Evolutionary conservation across 192 early-diverging fungal genomes (phyloP).

Genomic region (Bifiguratus adelaidae): DNA sequence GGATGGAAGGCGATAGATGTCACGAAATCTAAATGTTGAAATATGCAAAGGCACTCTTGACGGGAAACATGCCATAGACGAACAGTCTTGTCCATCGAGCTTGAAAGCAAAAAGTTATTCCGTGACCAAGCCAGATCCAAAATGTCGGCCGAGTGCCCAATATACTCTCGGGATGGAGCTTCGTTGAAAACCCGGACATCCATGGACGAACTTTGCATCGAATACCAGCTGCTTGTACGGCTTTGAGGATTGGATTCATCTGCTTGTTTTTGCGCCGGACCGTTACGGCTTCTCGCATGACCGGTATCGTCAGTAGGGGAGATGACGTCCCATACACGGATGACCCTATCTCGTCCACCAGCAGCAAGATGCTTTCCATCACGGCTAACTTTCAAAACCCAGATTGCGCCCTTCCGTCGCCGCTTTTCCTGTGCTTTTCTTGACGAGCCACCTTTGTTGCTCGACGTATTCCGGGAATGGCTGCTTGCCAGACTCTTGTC

Average conservation of each 20-base stretch:
- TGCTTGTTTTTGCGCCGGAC: slow-evolving; percentile 6
- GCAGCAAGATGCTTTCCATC: slow-evolving; percentile 71
- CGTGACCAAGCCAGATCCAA: slow-evolving; percentile 56
- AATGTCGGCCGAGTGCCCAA: slow-evolving; percentile 63
- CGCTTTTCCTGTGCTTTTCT: no score
- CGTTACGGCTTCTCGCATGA: slow-evolving; percentile 5
- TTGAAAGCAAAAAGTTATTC: slow-evolving; percentile 70
- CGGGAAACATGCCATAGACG: slow-evolving; percentile 71
- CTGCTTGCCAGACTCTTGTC: no score
- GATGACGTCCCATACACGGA: slow-evolving; percentile 57
- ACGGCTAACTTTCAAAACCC: slow-evolving; percentile 69
- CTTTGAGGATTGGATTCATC: no score
- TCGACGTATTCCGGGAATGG: no score
- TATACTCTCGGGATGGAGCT: slow-evolving; percentile 60
- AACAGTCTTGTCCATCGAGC: slow-evolving; percentile 78
- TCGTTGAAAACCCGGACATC: slow-evolving; percentile 42
- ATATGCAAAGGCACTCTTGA: slow-evolving; percentile 65
- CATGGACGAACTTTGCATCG: no score
- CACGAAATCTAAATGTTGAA: slow-evolving; percentile 70
- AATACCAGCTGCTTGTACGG: no score
- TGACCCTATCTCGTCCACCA: slow-evolving; percentile 60
- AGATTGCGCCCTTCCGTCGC: no score
- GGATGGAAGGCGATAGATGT: slow-evolving; percentile 76
- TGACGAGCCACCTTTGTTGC: no score
- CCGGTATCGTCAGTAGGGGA: background rate